phyloP scores from a whole-genome alignment of 176 grass and related monocot genomes.

The Calamus simplicifolius region DNA sequence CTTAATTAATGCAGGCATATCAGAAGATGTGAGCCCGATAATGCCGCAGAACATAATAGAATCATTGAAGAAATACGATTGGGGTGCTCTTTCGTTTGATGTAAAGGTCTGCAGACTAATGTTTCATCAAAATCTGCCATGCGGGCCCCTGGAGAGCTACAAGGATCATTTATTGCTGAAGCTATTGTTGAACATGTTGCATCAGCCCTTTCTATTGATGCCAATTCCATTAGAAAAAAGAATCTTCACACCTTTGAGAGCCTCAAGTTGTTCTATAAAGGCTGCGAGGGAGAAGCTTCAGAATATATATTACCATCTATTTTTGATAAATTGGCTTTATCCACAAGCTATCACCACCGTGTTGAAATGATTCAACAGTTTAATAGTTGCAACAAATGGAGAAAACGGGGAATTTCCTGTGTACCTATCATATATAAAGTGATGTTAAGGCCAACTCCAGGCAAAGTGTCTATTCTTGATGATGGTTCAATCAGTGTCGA shows the following conservation, averaged over 20 bases:
- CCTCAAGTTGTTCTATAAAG: slow-evolving; percentile 64
- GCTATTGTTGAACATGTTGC: slow-evolving; percentile 86
- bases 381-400: slow-evolving; percentile 76
- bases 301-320: slow-evolving; percentile 74
- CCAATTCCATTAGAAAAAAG: slow-evolving; percentile 55
- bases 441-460: slow-evolving; percentile 47
- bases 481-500: slow-evolving; percentile 91
- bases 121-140: slow-evolving; percentile 70
- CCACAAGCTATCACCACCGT: slow-evolving; percentile 29
- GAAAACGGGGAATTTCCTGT: slow-evolving; percentile 68
- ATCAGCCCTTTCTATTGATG: slow-evolving; percentile 48
- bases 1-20: slow-evolving; percentile 76
- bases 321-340: slow-evolving; percentile 45
- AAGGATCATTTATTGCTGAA: slow-evolving; percentile 91
- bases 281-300: slow-evolving; percentile 45
- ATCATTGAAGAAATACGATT: slow-evolving; percentile 83
- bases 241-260: slow-evolving; percentile 86
- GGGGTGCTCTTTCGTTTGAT: slow-evolving; percentile 91
- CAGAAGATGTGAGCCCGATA: slow-evolving; percentile 49
- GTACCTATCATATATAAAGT: slow-evolving; percentile 67
- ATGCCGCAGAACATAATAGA: slow-evolving; percentile 71
- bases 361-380: slow-evolving; percentile 48
- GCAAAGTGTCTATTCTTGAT: slow-evolving; percentile 70
- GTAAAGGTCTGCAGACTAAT: slow-evolving; percentile 85
- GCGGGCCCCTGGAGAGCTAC: slow-evolving; percentile 87